Evolutionary conservation across 169 alveolate species (phyloP).

Genomic region (Plasmodium fragile): DNA sequence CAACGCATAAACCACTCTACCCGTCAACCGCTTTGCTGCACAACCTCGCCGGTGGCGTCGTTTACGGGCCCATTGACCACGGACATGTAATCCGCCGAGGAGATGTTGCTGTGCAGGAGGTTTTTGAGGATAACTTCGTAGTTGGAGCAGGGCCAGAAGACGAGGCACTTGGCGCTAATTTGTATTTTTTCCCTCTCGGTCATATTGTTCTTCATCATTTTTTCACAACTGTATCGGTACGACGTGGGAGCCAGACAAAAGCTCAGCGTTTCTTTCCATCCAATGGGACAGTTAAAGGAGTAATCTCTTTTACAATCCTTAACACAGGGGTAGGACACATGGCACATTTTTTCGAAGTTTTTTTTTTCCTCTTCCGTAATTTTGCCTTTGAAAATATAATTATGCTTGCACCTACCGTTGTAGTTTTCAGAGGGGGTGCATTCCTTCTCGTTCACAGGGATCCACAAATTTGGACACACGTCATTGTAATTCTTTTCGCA

Average conservation of each 20-base stretch:
- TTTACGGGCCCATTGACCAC: slow-evolving; percentile 67
- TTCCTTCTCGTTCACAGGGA: slow-evolving; percentile 38
- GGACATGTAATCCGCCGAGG: slow-evolving; percentile 58
- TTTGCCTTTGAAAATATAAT: slow-evolving; percentile 56
- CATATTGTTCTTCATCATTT: slow-evolving; percentile 54
- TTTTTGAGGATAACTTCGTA: slow-evolving; percentile 67
- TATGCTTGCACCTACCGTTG: slow-evolving; percentile 71
- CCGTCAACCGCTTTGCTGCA: not conserved
- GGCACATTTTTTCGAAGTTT: slow-evolving; percentile 58
- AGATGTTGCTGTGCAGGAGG: slow-evolving; percentile 37
- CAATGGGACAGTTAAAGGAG: slow-evolving; percentile 74
- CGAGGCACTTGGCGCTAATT: slow-evolving; percentile 61
- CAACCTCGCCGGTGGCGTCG: slow-evolving; percentile 44
- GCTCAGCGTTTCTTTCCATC: slow-evolving; percentile 72
- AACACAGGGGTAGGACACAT: slow-evolving; percentile 71
- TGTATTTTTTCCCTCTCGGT: slow-evolving; percentile 52
- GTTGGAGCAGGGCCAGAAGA: slow-evolving; percentile 76
- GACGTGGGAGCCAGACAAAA: slow-evolving; percentile 64
- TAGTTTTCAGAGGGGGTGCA: slow-evolving; percentile 72
- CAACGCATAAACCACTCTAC: not conserved
- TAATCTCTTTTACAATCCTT: slow-evolving; percentile 63
- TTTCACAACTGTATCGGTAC: slow-evolving; percentile 49
- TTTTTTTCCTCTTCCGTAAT: slow-evolving; percentile 63
- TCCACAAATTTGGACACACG: slow-evolving; percentile 69
- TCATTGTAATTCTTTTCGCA: slow-evolving; percentile 71